These are phyloP conservation scores for Citrullus amarus DNA, from an alignment of 306 rosid species.

Conservation along the genomic window DNA sequence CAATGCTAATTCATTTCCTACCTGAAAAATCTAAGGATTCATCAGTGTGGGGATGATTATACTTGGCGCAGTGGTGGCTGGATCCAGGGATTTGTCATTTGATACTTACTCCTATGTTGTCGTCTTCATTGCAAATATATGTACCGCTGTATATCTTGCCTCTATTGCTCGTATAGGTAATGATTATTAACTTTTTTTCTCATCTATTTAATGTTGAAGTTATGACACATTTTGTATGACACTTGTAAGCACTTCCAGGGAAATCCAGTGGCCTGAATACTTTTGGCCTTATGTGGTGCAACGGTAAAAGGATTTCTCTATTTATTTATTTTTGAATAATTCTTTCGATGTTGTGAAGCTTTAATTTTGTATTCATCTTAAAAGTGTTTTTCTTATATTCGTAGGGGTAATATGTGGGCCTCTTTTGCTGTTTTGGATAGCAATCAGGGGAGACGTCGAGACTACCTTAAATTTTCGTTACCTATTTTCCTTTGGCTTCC, in stretches of 20 bases:
- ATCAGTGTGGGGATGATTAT: conserved; percentile 90
- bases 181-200: background rate
- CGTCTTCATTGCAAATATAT: conserved; percentile 75
- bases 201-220: background rate
- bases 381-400: conserved; percentile 8
- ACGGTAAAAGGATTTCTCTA: conserved; percentile 38
- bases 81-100: conserved; percentile 86
- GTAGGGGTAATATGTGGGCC: conserved; percentile 63
- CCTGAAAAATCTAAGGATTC: conserved; percentile 48
- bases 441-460: conserved; percentile 43
- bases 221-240: background rate
- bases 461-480: conserved; percentile 40
- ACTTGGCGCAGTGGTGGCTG: conserved; percentile 89
- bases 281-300: conserved; percentile 85
- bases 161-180: conserved; percentile 81
- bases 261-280: conserved; percentile 62
- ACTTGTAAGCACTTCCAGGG: conserved; percentile 25
- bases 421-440: conserved; percentile 50
- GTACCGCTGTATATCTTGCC: conserved; percentile 90
- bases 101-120: conserved; percentile 70
- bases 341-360: background rate
- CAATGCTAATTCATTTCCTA: conserved; percentile 11
- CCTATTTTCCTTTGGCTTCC: conserved; percentile 46
- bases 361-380: background rate
- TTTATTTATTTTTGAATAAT: background rate